phyloP scores from a whole-genome alignment of 202 grass and related monocot species.

The Schoenoplectus triqueter region DNA sequence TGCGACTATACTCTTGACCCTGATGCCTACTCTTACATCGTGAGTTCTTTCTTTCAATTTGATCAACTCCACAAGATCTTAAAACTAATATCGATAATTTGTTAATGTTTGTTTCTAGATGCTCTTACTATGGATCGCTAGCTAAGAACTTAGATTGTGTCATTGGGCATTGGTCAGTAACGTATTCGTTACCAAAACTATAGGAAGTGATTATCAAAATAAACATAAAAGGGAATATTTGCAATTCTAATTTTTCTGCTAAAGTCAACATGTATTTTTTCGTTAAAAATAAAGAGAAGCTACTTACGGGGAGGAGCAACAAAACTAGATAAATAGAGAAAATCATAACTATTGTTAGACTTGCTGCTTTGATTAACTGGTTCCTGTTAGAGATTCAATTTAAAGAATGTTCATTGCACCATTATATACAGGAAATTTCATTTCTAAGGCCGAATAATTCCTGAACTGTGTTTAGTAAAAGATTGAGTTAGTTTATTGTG shows the following conservation, averaged over 20 bases:
- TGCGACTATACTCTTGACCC: conserved; percentile 68
- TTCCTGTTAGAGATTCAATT: conserved; percentile 7
- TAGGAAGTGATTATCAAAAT: conserved; percentile 25
- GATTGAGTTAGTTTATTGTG: neutral
- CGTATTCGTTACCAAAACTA: neutral
- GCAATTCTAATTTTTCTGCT: conserved; percentile 23
- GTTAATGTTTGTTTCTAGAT: neutral
- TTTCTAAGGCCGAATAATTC: conserved; percentile 3
- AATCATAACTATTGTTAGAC: neutral
- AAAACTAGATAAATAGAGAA: conserved; percentile 1
- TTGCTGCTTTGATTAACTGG: neutral
- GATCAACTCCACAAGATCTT: neutral
- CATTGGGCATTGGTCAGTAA: conserved; percentile 17
- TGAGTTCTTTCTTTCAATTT: conserved; percentile 45
- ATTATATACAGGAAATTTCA: neutral
- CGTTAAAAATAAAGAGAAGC: neutral
- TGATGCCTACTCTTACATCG: conserved; percentile 86
- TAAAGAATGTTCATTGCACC: neutral
- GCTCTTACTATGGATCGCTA: neutral
- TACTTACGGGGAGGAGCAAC: neutral
- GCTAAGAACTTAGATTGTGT: conserved; percentile 16
- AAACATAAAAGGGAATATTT: neutral
- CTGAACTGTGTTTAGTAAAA: conserved; percentile 7
- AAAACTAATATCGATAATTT: conserved; percentile 3
- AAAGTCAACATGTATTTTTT: neutral